Percentiles rank a stretch among this genome's conserved stretches.
These are phyloP conservation scores for Hypoxylon cercidicola DNA, from an alignment of 495 filamentous ascomycete genomes.

Conservation along the genomic window DNA sequence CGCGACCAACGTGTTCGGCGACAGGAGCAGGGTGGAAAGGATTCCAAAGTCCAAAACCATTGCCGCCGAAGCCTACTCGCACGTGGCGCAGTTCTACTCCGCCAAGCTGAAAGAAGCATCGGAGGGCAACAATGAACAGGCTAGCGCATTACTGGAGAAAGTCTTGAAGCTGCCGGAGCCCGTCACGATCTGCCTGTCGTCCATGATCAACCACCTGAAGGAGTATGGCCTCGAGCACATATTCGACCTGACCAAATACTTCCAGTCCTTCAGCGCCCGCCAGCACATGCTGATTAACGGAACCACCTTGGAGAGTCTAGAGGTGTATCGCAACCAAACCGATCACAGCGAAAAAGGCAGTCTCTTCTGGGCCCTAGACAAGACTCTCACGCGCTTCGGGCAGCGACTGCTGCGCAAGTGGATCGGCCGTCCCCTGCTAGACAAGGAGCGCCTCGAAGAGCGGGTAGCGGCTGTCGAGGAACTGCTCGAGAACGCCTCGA, in stretches of 20 bases:
- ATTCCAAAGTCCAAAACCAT: slow-evolving; percentile 81
- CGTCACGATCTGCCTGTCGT: slow-evolving; percentile 90
- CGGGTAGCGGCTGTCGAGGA: slow-evolving; percentile 92
- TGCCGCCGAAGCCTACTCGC: slow-evolving; percentile 84
- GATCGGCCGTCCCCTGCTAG: slow-evolving; percentile 91
- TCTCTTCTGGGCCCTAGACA: slow-evolving; percentile 94
- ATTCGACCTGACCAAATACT: slow-evolving; percentile 96
- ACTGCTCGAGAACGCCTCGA: slow-evolving; percentile 73
- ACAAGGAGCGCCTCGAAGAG: slow-evolving; percentile 79
- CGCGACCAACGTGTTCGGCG: slow-evolving; percentile 90
- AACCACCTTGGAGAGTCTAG: slow-evolving; percentile 91
- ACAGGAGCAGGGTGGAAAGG: slow-evolving; percentile 84
- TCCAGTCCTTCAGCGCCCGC: slow-evolving; percentile 93
- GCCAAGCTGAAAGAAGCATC: slow-evolving; percentile 74
- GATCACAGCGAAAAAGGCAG: slow-evolving; percentile 88
- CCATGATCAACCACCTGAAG: slow-evolving; percentile 94
- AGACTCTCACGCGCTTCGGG: slow-evolving; percentile 90
- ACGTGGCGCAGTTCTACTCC: slow-evolving; percentile 95
- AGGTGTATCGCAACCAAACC: slow-evolving; percentile 95
- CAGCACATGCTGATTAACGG: slow-evolving; percentile 97
- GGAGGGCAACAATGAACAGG: slow-evolving; percentile 52
- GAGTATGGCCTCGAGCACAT: slow-evolving; percentile 97
- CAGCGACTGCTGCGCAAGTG: slow-evolving; percentile 90
- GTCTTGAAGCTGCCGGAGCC: slow-evolving; percentile 85
- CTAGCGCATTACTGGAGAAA: slow-evolving; percentile 78